Conservation (phyloP, 768 basidiomycete species). For the Pseudohyphozyma bogoriensis region DNA sequence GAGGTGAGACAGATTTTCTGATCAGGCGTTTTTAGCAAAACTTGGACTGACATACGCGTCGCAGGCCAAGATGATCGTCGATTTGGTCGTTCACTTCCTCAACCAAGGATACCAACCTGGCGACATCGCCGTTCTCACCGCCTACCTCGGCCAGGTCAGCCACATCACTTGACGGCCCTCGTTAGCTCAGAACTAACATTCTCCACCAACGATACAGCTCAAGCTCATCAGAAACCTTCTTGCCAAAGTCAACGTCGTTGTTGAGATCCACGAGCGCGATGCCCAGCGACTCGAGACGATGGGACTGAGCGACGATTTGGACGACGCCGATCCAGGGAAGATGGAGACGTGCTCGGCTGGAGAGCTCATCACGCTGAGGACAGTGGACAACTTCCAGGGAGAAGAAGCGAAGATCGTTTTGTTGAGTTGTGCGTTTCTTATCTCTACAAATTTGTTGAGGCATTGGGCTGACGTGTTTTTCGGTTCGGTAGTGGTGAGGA, state of each 20-base stretch:
- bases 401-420: slow-evolving; percentile 52
- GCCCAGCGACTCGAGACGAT: slow-evolving; percentile 43
- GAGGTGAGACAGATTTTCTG: too few species aligned
- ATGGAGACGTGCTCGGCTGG: neutral
- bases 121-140: slow-evolving; percentile 50
- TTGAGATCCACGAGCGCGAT: slow-evolving; percentile 57
- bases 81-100: slow-evolving; percentile 49
- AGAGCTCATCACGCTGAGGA: slow-evolving; percentile 49
- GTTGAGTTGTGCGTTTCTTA: slow-evolving; percentile 43
- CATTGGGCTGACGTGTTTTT: neutral
- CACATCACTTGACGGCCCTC: too few species aligned
- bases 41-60: slow-evolving; percentile 5
- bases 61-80: slow-evolving; percentile 46
- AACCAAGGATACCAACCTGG: slow-evolving; percentile 43
- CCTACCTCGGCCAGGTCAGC: slow-evolving; percentile 50
- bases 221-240: slow-evolving; percentile 44
- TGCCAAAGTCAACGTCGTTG: slow-evolving; percentile 45
- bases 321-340: neutral
- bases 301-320: slow-evolving; percentile 5
- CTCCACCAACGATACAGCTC: too few species aligned
- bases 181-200: too few species aligned
- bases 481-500: slow-evolving; percentile 48
- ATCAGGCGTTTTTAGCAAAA: too few species aligned
- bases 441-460: neutral
- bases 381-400: slow-evolving; percentile 70